These are phyloP conservation scores for Chimonanthus praecox DNA, from an alignment of 164 flowering plant genomes.

Conservation along the genomic window DNA sequence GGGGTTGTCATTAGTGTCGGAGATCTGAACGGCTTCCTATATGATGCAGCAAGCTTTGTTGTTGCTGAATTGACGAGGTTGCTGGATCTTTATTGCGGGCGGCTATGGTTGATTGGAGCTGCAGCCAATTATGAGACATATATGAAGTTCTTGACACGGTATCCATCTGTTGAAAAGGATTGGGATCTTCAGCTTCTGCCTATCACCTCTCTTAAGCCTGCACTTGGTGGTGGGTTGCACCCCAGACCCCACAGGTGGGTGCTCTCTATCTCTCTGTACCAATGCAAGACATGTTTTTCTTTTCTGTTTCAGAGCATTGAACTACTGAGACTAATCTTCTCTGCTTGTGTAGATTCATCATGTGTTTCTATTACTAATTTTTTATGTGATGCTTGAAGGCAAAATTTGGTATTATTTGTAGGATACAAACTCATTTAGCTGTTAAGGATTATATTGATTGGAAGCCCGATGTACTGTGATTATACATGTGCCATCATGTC, in stretches of 20 bases:
- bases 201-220: slow-evolving; percentile 51
- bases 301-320: background rate
- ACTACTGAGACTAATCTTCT: too few species aligned
- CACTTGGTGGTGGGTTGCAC: slow-evolving; percentile 41
- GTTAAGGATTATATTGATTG: too few species aligned
- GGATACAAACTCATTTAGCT: too few species aligned
- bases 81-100: slow-evolving; percentile 36
- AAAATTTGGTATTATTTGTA: too few species aligned
- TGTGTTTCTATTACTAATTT: too few species aligned
- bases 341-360: too few species aligned
- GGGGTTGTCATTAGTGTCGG: slow-evolving; percentile 67
- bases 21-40: slow-evolving; percentile 50
- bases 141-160: slow-evolving; percentile 45
- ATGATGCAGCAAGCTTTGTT: slow-evolving; percentile 26
- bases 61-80: slow-evolving; percentile 43
- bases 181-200: slow-evolving; percentile 82
- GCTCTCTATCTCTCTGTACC: background rate
- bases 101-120: slow-evolving; percentile 66
- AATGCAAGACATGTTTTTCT: too few species aligned
- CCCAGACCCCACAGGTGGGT: slow-evolving; percentile 52
- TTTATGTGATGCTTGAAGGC: too few species aligned
- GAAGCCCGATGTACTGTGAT: too few species aligned
- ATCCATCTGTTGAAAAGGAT: slow-evolving; percentile 74
- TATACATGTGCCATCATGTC: too few species aligned
- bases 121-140: slow-evolving; percentile 58